Conservation (phyloP, 768 basidiomycete genomes). For the Pisolithus marmoratus region DNA sequence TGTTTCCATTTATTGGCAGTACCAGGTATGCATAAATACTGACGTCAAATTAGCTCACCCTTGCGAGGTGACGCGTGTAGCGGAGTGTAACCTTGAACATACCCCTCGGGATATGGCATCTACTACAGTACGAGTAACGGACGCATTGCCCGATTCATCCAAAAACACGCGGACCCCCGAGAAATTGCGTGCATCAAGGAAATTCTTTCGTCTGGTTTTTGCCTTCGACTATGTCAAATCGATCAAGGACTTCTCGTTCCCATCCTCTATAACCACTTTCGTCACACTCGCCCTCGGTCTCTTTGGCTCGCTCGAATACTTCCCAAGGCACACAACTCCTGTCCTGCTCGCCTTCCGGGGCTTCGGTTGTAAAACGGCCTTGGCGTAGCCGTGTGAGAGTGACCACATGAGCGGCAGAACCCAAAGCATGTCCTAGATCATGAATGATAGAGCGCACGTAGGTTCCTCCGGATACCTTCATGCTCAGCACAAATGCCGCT, state of each 20-base stretch:
- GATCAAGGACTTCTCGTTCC: constrained; percentile 76
- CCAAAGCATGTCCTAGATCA: constrained; percentile 80
- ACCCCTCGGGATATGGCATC: too few species aligned
- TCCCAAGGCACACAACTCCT: constrained; percentile 68
- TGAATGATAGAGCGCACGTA: constrained; percentile 96
- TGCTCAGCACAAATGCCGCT: constrained; percentile 77
- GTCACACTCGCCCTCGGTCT: constrained; percentile 47
- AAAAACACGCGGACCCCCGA: too few species aligned
- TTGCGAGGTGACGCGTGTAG: too few species aligned
- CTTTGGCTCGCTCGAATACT: constrained; percentile 57
- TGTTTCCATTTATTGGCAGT: too few species aligned
- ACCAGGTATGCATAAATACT: too few species aligned
- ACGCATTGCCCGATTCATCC: too few species aligned
- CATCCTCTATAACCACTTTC: constrained; percentile 69
- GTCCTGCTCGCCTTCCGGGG: constrained; percentile 45
- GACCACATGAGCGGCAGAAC: constrained; percentile 90
- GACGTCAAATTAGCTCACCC: too few species aligned
- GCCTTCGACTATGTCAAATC: constrained; percentile 51
- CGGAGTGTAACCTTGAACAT: too few species aligned
- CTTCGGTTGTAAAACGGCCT: constrained; percentile 63
- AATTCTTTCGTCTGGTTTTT: constrained; percentile 6
- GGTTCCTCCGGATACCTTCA: constrained; percentile 95
- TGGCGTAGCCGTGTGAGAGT: constrained; percentile 86
- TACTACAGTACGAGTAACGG: too few species aligned
- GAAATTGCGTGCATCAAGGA: too few species aligned